These are phyloP conservation scores for Wolfiporia cocos DNA, from an alignment of 1,284 basidiomycete genomes.

Conservation along the genomic window DNA sequence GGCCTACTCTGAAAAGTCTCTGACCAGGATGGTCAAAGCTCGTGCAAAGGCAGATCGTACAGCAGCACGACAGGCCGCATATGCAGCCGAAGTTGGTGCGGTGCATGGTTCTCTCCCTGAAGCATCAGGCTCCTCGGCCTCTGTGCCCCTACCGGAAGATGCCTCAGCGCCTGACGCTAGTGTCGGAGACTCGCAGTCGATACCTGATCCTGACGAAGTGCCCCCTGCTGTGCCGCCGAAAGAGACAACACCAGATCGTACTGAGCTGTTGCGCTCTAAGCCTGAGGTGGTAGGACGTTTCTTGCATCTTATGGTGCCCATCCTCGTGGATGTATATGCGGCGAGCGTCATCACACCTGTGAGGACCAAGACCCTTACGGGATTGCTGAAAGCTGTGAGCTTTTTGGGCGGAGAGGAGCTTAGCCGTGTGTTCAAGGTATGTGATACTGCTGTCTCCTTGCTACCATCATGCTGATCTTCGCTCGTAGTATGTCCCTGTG, in stretches of 20 bases:
- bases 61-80: constrained; percentile 49
- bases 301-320: constrained; percentile 83
- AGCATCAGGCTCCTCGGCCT: constrained; percentile 20
- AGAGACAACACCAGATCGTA: constrained; percentile 46
- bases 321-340: constrained; percentile 91
- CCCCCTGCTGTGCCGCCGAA: constrained; percentile 21
- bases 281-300: constrained; percentile 76
- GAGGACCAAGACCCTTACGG: constrained; percentile 81
- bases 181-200: constrained; percentile 19
- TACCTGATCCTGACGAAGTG: constrained; percentile 31
- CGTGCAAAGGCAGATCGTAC: constrained; percentile 74
- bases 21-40: constrained; percentile 67
- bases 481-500: constrained; percentile 76
- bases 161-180: constrained; percentile 16
- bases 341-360: constrained; percentile 87
- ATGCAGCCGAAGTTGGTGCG: constrained; percentile 14
- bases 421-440: constrained; percentile 69
- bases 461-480: not conserved
- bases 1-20: constrained; percentile 82
- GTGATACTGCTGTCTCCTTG: constrained; percentile 23
- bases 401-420: constrained; percentile 78
- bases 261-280: constrained; percentile 69
- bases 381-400: constrained; percentile 82
- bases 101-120: constrained; percentile 18
- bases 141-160: constrained; percentile 28